A percentile compares a stretch with the other conserved stretches of the same genome.
Evolutionary conservation across 106 monocot species (phyloP).

Genomic region (Allium cepa): DNA sequence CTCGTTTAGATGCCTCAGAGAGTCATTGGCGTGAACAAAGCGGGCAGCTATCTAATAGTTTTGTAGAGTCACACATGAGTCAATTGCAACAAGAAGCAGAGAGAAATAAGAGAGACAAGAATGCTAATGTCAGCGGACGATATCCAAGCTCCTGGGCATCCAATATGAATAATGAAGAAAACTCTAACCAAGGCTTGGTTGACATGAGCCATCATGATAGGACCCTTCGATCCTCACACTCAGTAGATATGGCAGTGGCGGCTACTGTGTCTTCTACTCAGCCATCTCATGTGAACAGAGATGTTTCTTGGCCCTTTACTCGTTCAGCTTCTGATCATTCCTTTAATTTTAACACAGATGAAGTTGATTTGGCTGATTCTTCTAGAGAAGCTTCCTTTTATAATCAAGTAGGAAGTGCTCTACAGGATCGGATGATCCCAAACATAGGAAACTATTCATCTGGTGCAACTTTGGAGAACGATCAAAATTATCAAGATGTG

Average conservation of each 20-base stretch:
- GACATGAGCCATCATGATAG: slow-evolving; percentile 37
- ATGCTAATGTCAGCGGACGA: slow-evolving; percentile 14
- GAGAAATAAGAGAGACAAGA: slow-evolving; percentile 24
- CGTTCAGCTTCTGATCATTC: slow-evolving; percentile 8
- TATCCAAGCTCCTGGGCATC: slow-evolving; percentile 29
- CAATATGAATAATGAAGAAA: slow-evolving; percentile 18
- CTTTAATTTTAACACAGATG: slow-evolving; percentile 17
- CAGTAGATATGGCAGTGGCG: slow-evolving; percentile 7
- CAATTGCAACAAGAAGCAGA: slow-evolving; percentile 44
- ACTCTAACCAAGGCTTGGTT: slow-evolving; percentile 23
- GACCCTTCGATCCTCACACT: slow-evolving; percentile 31
- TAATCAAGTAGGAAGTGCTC: slow-evolving; percentile 6
- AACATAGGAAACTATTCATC: slow-evolving; percentile 32
- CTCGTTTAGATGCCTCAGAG: slow-evolving; percentile 19
- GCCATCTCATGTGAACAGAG: slow-evolving; percentile 17
- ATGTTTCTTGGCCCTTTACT: slow-evolving; percentile 11
- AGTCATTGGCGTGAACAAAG: slow-evolving; percentile 28
- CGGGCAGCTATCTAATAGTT: slow-evolving; percentile 18
- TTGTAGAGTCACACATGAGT: slow-evolving; percentile 34
- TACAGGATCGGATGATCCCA: slow-evolving; percentile 15
- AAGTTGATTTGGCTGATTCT: slow-evolving; percentile 14
- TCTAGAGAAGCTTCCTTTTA: slow-evolving; percentile 27
- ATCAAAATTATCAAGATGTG: slow-evolving; percentile 16
- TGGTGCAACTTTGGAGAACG: slow-evolving; percentile 29
- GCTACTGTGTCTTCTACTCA: slow-evolving; percentile 9